Evolutionary conservation across 495 filamentous ascomycete genomes (phyloP).

Genomic region (Beverwykella pulmonaria): DNA sequence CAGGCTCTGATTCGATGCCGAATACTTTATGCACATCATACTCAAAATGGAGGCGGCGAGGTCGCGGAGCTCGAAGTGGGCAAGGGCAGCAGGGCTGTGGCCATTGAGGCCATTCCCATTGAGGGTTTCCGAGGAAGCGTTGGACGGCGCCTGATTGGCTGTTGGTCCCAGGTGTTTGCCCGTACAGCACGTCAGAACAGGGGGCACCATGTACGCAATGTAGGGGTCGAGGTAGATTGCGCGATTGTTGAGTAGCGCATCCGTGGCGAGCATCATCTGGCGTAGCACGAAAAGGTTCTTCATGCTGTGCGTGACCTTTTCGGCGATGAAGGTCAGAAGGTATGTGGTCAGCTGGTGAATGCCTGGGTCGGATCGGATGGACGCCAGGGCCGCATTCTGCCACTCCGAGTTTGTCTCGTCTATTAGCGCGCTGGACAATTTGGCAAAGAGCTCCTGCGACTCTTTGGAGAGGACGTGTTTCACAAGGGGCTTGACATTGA

Average conservation of each 20-base stretch:
- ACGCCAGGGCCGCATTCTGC: conserved; percentile 80
- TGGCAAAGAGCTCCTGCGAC: conserved; percentile 95
- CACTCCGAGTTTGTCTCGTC: conserved; percentile 83
- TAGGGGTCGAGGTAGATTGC: conserved; percentile 88
- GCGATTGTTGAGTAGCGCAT: conserved; percentile 79
- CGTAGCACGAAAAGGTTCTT: conserved; percentile 83
- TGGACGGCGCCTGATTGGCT: conserved; percentile 9
- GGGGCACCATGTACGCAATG: conserved; percentile 79
- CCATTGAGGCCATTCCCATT: conserved; percentile 43
- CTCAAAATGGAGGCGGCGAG: conserved; percentile 77
- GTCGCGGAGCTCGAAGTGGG: conserved; percentile 82
- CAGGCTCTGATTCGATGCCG: conserved; percentile 70
- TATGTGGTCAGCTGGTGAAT: conserved; percentile 94
- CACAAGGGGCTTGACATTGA: conserved; percentile 81
- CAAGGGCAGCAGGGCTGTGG: conserved; percentile 49
- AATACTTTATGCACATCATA: conserved; percentile 73
- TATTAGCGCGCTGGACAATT: conserved; percentile 80
- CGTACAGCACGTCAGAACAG: conserved; percentile 87
- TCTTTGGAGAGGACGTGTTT: conserved; percentile 96
- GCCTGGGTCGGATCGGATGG: conserved; percentile 81
- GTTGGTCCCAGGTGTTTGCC: conserved; percentile 70
- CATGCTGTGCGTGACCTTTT: conserved; percentile 89
- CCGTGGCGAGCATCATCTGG: conserved; percentile 86
- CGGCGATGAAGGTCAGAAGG: conserved; percentile 89
- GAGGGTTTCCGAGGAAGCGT: conserved; percentile 29